phyloP scores from a whole-genome alignment of 176 grass and related monocot species.

The Aegilops bicornis region DNA sequence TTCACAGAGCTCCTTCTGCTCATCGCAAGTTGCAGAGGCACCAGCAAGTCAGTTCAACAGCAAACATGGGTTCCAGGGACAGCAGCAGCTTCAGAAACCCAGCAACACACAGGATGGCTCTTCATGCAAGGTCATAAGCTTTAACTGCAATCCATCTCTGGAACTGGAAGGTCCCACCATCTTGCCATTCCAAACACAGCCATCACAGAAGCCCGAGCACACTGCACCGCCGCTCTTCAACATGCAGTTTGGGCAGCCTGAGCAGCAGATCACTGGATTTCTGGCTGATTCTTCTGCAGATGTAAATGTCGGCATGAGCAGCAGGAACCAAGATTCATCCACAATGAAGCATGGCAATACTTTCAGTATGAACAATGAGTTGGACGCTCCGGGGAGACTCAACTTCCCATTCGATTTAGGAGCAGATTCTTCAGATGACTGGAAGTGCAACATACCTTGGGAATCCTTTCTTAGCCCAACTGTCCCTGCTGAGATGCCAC shows the following conservation, averaged over 20 bases:
- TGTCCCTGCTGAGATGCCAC: constrained; percentile 45
- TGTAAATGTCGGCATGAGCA: constrained; percentile 18
- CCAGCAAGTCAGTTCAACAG: constrained; percentile 29
- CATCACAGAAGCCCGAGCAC: constrained; percentile 27
- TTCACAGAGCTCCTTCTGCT: constrained; percentile 50
- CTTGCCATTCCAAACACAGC: constrained; percentile 44
- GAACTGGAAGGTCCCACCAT: constrained; percentile 37
- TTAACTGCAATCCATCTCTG: constrained; percentile 37
- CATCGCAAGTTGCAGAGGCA: constrained; percentile 43
- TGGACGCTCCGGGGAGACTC: constrained; percentile 30
- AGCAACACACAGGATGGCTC: constrained; percentile 34
- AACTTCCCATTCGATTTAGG: constrained; percentile 63
- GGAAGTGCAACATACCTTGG: constrained; percentile 76
- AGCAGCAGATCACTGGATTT: constrained; percentile 55
- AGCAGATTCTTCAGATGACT: constrained; percentile 66
- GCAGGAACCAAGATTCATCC: constrained; percentile 24
- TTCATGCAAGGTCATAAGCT: constrained; percentile 55
- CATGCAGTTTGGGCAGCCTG: constrained; percentile 47
- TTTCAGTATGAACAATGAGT: constrained; percentile 47
- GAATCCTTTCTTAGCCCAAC: constrained; percentile 61
- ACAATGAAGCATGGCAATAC: constrained; percentile 20
- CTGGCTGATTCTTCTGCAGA: constrained; percentile 38
- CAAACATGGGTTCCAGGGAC: constrained; percentile 45
- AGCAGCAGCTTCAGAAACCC: constrained; percentile 29
- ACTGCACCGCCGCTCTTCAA: constrained; percentile 46